phyloP scores from a whole-genome alignment of 495 filamentous ascomycete genomes.

The Hypoxylon subgilvum region DNA sequence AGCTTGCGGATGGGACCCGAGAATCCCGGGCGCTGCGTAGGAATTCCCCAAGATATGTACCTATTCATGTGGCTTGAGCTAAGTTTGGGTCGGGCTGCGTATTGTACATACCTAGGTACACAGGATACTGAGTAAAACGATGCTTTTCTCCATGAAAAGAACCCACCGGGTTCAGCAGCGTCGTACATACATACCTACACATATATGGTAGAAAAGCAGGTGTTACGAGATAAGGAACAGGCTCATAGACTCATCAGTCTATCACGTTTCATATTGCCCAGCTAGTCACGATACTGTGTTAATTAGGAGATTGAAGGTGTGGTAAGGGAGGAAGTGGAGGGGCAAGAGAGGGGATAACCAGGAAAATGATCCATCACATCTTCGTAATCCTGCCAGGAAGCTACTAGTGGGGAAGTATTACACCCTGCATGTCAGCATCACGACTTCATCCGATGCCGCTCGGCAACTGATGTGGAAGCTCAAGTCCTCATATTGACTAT shows the following conservation, averaged over 20 bases:
- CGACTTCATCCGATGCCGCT: constrained; percentile 36
- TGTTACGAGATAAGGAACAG: constrained; percentile 9
- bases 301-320: too few species aligned
- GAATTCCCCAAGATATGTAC: neutral
- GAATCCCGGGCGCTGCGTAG: too few species aligned
- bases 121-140: neutral
- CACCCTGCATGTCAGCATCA: constrained; percentile 29
- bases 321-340: neutral
- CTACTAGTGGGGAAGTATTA: too few species aligned
- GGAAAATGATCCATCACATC: constrained; percentile 21
- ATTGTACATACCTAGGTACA: neutral
- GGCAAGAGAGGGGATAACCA: neutral
- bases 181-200: too few species aligned
- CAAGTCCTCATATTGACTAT: neutral
- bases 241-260: neutral
- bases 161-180: too few species aligned
- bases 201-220: too few species aligned
- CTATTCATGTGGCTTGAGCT: neutral
- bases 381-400: too few species aligned
- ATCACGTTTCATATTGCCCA: constrained; percentile 3
- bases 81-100: constrained; percentile 6
- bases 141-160: too few species aligned
- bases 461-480: constrained; percentile 22
- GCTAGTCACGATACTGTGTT: neutral
- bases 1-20: too few species aligned